A percentile compares a stretch with the other conserved stretches of the same genome.
phyloP scores from a whole-genome alignment of 495 filamentous ascomycete species.

The Penicillium lividum region DNA sequence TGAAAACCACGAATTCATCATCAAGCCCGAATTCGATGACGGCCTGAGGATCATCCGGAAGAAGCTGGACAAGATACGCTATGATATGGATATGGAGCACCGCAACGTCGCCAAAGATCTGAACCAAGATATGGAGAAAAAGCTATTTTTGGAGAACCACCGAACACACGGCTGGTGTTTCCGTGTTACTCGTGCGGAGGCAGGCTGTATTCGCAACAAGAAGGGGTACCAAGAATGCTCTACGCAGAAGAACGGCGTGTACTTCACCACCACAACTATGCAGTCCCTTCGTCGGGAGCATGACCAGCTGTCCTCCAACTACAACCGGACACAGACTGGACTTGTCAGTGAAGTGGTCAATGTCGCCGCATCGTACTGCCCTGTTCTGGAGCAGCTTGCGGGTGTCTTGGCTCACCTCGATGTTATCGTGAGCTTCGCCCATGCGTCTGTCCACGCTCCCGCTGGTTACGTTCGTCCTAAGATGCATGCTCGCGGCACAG shows the following conservation, averaged over 20 bases:
- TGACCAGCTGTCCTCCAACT: conserved; percentile 91
- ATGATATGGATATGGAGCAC: conserved; percentile 85
- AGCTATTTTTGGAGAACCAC: conserved; percentile 97
- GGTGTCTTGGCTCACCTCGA: conserved; percentile 91
- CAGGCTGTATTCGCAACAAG: conserved; percentile 90
- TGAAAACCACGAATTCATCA: conserved; percentile 97
- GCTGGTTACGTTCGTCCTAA: conserved; percentile 87
- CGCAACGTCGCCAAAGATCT: conserved; percentile 74
- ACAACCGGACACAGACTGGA: conserved; percentile 91
- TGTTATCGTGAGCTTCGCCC: conserved; percentile 93
- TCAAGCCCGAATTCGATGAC: conserved; percentile 98
- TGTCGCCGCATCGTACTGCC: conserved; percentile 92
- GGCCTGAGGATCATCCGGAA: conserved; percentile 82
- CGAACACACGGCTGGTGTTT: conserved; percentile 96
- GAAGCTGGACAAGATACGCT: conserved; percentile 80
- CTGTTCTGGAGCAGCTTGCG: conserved; percentile 87
- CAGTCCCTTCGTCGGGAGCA: conserved; percentile 84
- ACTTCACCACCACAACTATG: conserved; percentile 89
- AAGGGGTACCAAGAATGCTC: conserved; percentile 90
- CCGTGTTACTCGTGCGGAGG: conserved; percentile 87
- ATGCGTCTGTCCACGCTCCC: conserved; percentile 91
- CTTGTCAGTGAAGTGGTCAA: conserved; percentile 90
- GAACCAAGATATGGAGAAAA: conserved; percentile 94
- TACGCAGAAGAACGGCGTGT: conserved; percentile 98
- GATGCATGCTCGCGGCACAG: conserved; percentile 87